Conservation (phyloP, 768 basidiomycete species). For the Obba rivulosa region DNA sequence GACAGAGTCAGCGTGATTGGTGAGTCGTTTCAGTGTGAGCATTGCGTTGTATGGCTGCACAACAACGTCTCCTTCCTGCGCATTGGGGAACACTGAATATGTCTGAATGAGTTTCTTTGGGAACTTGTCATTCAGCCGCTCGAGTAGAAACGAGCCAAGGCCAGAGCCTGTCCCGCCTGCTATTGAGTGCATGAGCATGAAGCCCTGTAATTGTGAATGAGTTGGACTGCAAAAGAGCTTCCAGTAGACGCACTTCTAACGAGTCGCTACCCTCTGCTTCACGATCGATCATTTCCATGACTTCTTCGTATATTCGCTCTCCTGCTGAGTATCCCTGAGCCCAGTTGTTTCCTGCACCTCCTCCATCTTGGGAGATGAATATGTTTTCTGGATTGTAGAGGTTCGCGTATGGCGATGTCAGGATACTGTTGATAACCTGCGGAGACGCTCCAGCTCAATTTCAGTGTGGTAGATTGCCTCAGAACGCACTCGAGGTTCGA, state of each 20-base stretch:
- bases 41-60: conserved; percentile 98
- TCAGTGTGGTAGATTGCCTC: conserved; percentile 1
- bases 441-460: background rate
- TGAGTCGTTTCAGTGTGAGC: conserved; percentile 86
- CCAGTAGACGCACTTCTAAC: conserved; percentile 61
- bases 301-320: conserved; percentile 89
- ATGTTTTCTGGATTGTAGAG: conserved; percentile 99
- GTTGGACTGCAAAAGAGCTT: background rate
- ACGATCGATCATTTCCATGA: conserved; percentile 98
- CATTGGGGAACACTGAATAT: conserved; percentile 96
- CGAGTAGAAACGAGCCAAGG: conserved; percentile 95
- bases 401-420: conserved; percentile 80
- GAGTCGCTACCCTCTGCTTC: conserved; percentile 98
- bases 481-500: conserved; percentile 83
- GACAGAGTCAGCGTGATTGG: conserved; percentile 95
- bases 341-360: conserved; percentile 99
- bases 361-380: conserved; percentile 91
- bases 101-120: conserved; percentile 99
- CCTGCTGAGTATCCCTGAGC: conserved; percentile 91
- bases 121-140: conserved; percentile 94
- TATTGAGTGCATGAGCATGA: conserved; percentile 98
- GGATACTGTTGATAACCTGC: conserved; percentile 95
- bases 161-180: conserved; percentile 98
- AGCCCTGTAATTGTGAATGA: conserved; percentile 57
- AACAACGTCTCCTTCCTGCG: conserved; percentile 91